A percentile compares a stretch with the other conserved stretches of the same genome.
Conservation (phyloP, 495 filamentous ascomycete species). For the Penicillium verhagenii region DNA sequence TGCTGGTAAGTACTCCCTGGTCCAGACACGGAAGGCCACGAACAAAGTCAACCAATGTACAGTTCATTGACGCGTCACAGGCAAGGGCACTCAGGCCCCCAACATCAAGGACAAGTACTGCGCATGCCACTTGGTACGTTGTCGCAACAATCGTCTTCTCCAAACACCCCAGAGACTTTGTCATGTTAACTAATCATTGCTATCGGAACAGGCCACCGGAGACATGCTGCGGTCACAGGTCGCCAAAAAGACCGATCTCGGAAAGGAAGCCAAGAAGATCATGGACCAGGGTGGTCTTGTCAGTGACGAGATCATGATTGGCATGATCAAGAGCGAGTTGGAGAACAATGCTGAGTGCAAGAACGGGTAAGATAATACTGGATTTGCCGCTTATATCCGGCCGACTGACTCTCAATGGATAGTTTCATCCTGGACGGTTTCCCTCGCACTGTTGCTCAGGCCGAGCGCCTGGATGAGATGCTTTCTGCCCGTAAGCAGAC, state of each 20-base stretch:
- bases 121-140: conserved; percentile 89
- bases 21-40: no score
- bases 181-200: conserved; percentile 4
- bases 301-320: conserved; percentile 98
- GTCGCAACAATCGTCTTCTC: neutral
- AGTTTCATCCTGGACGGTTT: conserved; percentile 99
- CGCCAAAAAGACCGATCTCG: conserved; percentile 93
- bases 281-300: conserved; percentile 98
- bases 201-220: conserved; percentile 74
- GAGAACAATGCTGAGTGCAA: conserved; percentile 93
- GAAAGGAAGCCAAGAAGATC: conserved; percentile 99
- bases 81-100: conserved; percentile 98
- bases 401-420: conserved; percentile 19
- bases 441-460: conserved; percentile 93
- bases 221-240: conserved; percentile 99
- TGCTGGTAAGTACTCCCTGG: conserved; percentile 63
- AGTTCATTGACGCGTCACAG: conserved; percentile 48
- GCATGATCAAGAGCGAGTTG: conserved; percentile 98
- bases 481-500: conserved; percentile 67
- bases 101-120: conserved; percentile 97
- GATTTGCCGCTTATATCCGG: neutral
- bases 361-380: conserved; percentile 61
- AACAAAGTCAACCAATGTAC: conserved; percentile 9
- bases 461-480: conserved; percentile 92
- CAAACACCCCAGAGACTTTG: neutral